phyloP scores from a whole-genome alignment of 345 rosid genomes.

The Eucalyptus shirleyi region DNA sequence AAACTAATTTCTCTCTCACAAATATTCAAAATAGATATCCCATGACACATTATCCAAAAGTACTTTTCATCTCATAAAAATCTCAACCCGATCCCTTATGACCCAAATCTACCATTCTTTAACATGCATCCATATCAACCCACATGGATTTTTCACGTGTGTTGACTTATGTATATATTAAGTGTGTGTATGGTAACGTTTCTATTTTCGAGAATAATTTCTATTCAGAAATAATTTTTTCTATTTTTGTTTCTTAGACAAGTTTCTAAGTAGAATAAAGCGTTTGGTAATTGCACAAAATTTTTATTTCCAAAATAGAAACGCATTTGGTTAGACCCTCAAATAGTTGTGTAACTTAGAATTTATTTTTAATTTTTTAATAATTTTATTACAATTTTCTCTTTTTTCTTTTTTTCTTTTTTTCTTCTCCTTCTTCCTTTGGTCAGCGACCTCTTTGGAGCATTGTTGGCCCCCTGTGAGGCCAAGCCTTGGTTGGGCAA shows the following conservation, averaged over 20 bases:
- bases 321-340: no score
- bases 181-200: accelerated
- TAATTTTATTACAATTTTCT: no score
- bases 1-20: not conserved
- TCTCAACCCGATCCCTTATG: not conserved
- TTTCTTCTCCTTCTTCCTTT: no score
- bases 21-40: not conserved
- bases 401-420: accelerated
- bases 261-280: accelerated
- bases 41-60: not conserved
- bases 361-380: no score
- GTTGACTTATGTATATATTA: not conserved
- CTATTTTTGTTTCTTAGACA: no score
- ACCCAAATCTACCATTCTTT: not conserved
- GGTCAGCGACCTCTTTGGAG: accelerated
- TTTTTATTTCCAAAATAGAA: accelerated
- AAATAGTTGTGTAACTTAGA: no score
- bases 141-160: not conserved
- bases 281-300: accelerated
- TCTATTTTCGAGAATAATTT: accelerated
- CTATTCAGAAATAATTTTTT: accelerated
- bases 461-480: accelerated
- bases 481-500: no score
- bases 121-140: not conserved
- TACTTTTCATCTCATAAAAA: not conserved